Base-by-base conservation (phyloP, 1,284 basidiomycete species). In the Apiotrichum mycotoxinovorans region DNA sequence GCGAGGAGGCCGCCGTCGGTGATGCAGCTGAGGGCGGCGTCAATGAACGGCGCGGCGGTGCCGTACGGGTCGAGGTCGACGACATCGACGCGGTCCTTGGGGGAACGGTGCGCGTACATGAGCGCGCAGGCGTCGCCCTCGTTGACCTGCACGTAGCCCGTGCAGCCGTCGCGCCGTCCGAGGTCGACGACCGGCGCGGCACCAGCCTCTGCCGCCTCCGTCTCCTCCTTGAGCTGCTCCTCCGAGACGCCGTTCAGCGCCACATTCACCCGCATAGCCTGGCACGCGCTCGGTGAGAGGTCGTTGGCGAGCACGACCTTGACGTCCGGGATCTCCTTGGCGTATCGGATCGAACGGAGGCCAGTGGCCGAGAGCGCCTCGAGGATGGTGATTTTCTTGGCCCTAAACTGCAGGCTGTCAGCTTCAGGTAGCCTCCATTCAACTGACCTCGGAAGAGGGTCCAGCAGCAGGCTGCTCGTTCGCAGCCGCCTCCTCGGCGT, bases 11-110 rank as follows among this genome's bases (percentile, higher is more conserved):
- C 93, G 70, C 88, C 91, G 65, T 96, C 93, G 25, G 84, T 83
- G 3, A 98, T 82, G 54, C 85, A 85, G 68, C 96, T 92, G n/a
- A 98, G 86, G 0, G 95, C 92, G n/a, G 87, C 87, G 68, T 99
- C 96, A 33, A 98, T 86, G 75, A 99, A 99, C 0, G 94, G 93
- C 3, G 92, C 88, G 1, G 96, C 96, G 7, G 92, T 95, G 0
- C 96, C 96, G 71, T 98, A 99, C 0, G 96, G 96, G 72, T 98
- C 95, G 18, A 99, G 82, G 73, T 99, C 96, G 22, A 99, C 86
- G 33, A 93, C 90, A 64, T 98, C 93, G 37, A 97, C 94, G 7
- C 87, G 85, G 14, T 83, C 79, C 41, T 81, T 41, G 85, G 85
- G 51, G 83, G 63, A 79, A 41, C 93, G 86, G 73, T 96, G 92